phyloP scores from a whole-genome alignment of 2,329 filamentous ascomycete species.

The Penicillium sp. region DNA sequence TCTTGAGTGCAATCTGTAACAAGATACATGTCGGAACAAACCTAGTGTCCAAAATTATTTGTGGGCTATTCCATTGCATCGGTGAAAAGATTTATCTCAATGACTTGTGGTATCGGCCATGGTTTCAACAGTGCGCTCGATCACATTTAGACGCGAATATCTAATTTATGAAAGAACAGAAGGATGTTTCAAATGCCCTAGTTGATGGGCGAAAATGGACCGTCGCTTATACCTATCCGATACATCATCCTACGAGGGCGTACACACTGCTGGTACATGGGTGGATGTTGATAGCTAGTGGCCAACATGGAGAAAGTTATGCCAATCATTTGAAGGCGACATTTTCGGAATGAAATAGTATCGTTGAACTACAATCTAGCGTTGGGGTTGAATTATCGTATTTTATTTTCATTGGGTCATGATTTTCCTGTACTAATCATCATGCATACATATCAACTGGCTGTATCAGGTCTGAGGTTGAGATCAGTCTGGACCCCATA shows the following conservation, averaged over 20 bases:
- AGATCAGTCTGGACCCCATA: too few species aligned
- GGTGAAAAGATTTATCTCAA: slow-evolving; percentile 15
- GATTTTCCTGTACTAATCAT: too few species aligned
- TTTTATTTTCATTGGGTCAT: not conserved
- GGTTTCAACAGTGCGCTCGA: slow-evolving; percentile 12
- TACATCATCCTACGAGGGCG: not conserved
- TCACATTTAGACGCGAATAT: slow-evolving; percentile 6
- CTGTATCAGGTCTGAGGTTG: not conserved
- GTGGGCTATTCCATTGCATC: slow-evolving; percentile 15
- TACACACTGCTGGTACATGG: slow-evolving; percentile 6
- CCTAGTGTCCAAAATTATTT: slow-evolving; percentile 13
- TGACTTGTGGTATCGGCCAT: slow-evolving; percentile 12
- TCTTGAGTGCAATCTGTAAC: not conserved
- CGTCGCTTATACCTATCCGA: slow-evolving; percentile 3
- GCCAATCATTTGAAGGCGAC: slow-evolving; percentile 4
- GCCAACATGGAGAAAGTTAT: slow-evolving; percentile 14
- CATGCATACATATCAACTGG: not conserved
- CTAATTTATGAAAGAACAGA: not conserved
- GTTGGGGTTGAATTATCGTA: not conserved
- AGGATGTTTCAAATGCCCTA: not conserved
- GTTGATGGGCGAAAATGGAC: slow-evolving; percentile 13
- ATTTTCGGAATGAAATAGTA: not conserved
- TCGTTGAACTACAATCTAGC: not conserved
- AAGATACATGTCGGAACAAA: slow-evolving; percentile 13
- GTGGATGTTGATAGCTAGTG: slow-evolving; percentile 8